phyloP scores from a whole-genome alignment of 2,329 filamentous ascomycete genomes.

The Stachybotrys echinatus region DNA sequence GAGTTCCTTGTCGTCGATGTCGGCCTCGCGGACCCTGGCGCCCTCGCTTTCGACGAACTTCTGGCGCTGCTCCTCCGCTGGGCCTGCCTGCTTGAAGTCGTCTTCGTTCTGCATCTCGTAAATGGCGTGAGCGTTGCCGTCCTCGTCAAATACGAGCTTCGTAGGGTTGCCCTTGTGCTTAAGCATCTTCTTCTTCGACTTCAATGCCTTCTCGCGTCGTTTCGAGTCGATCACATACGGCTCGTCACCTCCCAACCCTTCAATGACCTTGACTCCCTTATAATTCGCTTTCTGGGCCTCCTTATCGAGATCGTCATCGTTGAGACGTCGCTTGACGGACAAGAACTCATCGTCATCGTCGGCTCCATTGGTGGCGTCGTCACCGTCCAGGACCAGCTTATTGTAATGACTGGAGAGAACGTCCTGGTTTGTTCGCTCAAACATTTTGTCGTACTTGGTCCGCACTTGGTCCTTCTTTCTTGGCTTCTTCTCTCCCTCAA shows the following conservation, averaged over 20 bases:
- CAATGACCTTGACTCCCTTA: constrained; percentile 52
- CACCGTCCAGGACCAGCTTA: constrained; percentile 67
- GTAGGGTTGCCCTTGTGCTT: constrained; percentile 84
- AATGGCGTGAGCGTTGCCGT: constrained; percentile 75
- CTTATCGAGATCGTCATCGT: constrained; percentile 58
- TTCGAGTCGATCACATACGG: constrained; percentile 88
- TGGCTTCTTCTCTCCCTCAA: constrained; percentile 42
- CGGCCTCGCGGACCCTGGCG: constrained; percentile 65
- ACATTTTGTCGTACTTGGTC: constrained; percentile 98
- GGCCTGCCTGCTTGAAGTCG: constrained; percentile 69
- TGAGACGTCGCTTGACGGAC: constrained; percentile 81
- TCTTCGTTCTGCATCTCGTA: constrained; percentile 88
- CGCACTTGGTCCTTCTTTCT: constrained; percentile 69
- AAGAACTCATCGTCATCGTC: constrained; percentile 78
- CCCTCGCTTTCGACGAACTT: constrained; percentile 75
- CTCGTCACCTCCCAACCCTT: constrained; percentile 63
- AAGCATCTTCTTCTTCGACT: constrained; percentile 88
- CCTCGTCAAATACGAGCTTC: constrained; percentile 88
- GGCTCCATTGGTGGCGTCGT: constrained; percentile 32
- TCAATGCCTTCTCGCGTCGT: constrained; percentile 89
- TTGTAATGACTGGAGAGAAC: constrained; percentile 91
- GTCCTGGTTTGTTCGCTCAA: constrained; percentile 93
- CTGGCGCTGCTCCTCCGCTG: constrained; percentile 68
- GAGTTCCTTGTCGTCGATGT: constrained; percentile 75
- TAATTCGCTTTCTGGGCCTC: constrained; percentile 39